Conservation (phyloP, 768 basidiomycete species). For the Mycena metata region DNA sequence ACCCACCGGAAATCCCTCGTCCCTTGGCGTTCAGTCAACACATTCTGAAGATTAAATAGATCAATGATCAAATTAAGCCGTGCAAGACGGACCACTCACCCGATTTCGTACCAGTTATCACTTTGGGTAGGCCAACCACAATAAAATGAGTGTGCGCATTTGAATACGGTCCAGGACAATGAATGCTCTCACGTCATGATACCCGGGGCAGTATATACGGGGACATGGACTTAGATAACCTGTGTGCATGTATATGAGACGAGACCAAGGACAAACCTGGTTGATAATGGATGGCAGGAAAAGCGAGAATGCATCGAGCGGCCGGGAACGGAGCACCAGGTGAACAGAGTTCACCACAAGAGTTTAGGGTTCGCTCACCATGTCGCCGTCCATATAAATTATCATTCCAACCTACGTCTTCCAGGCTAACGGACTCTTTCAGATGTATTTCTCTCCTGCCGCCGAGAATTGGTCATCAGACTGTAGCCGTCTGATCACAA, state of each 20-base stretch:
- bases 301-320: conserved; percentile 75
- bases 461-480: conserved; percentile 79
- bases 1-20: too few species aligned
- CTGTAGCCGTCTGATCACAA: conserved; percentile 76
- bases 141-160: too few species aligned
- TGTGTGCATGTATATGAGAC: not conserved
- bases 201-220: too few species aligned
- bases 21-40: too few species aligned
- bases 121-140: too few species aligned
- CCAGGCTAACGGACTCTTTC: conserved; percentile 73
- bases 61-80: too few species aligned
- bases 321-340: not conserved
- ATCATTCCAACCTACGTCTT: conserved; percentile 73
- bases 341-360: not conserved
- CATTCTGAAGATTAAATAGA: too few species aligned
- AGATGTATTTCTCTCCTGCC: conserved; percentile 77
- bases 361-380: not conserved
- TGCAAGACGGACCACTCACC: too few species aligned
- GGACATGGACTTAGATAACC: conserved; percentile 11
- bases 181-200: too few species aligned
- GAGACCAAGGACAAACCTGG: conserved; percentile 64
- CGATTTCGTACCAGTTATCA: too few species aligned
- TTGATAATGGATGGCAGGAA: conserved; percentile 87
- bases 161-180: too few species aligned
- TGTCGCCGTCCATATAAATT: conserved; percentile 45